Base-by-base conservation (phyloP, 176 grass and related monocot genomes). In the Puccinellia tenuiflora region DNA sequence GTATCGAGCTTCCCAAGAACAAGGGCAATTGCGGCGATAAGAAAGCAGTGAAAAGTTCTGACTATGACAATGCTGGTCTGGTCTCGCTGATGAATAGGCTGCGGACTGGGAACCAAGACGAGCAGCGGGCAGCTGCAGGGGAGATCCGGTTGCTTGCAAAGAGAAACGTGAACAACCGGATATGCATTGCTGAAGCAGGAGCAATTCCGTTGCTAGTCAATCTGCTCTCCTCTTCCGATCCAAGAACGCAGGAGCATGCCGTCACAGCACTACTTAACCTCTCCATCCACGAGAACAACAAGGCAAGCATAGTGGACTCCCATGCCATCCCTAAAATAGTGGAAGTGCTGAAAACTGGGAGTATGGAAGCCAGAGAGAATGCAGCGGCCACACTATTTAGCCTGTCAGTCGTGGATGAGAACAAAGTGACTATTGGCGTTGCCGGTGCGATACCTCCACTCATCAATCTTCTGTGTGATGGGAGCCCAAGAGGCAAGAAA, bases 361-460 rank as follows among this genome's bases (percentile, higher is more conserved):
- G 89, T 81, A 96, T 92, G 96, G 96, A 99, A 83, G 93, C 96
- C 38, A 96, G 93, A 81, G 96, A 99, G 79, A 99, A 99, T 45
- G 96, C 96, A 29, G 96, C 96, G 1, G 96, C 96, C 45, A 90
- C 96, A 5, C 86, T 99, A 2, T 99, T 99, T 48, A 99, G 93
- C 86, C 34, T 99, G 33, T 99, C 96, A 34, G 89, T 96, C 77
- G 87, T 96, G 40, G 96, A 99, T 40, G 84, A 95, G 62, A 96
- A 99, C 78, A 96, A 99, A 82, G 83, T 90, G 11, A 66, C 87
- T 8, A 99, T 99, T 37, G 96, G 96, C 1, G 87, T 69, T 26
- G 91, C 87, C 35, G 96, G 86, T 10, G 96, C 96, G 25, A 96
- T 99, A 87, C 91, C 96, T 88, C 85, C 89, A 9, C 89, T 99